Evolutionary conservation across 2,329 filamentous ascomycete genomes (phyloP).

Genomic region (Neophaeococcomyces aloes): DNA sequence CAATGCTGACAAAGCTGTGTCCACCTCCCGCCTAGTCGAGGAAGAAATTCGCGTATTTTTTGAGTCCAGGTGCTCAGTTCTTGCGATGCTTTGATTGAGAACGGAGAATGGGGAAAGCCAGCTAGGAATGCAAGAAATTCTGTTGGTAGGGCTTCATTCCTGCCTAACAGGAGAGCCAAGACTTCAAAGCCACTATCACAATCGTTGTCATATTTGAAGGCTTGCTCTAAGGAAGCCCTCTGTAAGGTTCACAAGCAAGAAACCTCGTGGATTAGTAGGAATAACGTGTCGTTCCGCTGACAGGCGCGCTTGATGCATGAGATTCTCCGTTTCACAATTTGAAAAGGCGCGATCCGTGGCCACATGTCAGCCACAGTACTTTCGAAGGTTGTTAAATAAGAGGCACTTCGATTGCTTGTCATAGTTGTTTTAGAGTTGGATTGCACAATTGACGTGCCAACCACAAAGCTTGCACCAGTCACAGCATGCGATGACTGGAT

Average conservation of each 20-base stretch:
- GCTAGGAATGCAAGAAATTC: conserved; percentile 37
- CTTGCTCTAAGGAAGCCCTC: conserved; percentile 23
- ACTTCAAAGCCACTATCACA: conserved; percentile 26
- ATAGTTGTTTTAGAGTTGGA: too few relatives aligned
- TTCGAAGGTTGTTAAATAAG: conserved; percentile 2
- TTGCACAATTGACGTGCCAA: too few relatives aligned
- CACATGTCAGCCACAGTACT: not conserved
- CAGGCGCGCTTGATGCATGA: conserved; percentile 50
- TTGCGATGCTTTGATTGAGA: conserved; percentile 15
- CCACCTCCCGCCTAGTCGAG: conserved; percentile 36
- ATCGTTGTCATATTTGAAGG: conserved; percentile 25
- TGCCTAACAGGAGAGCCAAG: conserved; percentile 36
- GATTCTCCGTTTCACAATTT: conserved; percentile 31
- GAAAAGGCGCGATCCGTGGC: not conserved
- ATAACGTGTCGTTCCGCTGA: conserved; percentile 46
- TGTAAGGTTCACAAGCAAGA: conserved; percentile 1
- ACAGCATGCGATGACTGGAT: too few relatives aligned
- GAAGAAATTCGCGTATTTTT: conserved; percentile 38
- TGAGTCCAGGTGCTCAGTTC: conserved; percentile 16
- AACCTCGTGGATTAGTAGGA: conserved; percentile 35
- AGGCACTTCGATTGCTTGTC: not conserved
- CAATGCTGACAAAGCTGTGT: conserved; percentile 1
- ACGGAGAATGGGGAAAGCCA: conserved; percentile 36
- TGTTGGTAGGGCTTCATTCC: conserved; percentile 34
- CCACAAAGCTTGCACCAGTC: too few relatives aligned